phyloP scores from a whole-genome alignment of 768 basidiomycete genomes.

The Cystobasidium onofrii region DNA sequence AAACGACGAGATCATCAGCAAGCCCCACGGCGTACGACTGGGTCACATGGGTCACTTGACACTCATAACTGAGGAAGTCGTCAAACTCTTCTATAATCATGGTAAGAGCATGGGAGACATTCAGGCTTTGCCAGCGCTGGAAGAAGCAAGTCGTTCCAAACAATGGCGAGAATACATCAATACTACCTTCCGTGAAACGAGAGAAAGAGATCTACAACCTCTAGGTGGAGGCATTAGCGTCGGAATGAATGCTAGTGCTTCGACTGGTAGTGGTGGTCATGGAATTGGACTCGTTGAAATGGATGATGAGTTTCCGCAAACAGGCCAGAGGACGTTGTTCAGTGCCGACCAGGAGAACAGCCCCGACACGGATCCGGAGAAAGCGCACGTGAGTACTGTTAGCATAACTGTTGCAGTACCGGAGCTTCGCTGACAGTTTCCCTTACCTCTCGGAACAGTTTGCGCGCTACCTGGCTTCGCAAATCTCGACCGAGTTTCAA shows the following conservation, averaged over 20 bases:
- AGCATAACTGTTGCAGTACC: too few relatives aligned
- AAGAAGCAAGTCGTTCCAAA: background rate
- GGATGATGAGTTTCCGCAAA: conserved; percentile 42
- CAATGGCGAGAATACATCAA: conserved; percentile 81
- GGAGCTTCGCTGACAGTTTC: background rate
- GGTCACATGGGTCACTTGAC: conserved; percentile 97
- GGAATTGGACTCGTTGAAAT: conserved; percentile 35
- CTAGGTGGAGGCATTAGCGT: conserved; percentile 58
- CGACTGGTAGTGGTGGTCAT: conserved; percentile 18
- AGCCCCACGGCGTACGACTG: conserved; percentile 48
- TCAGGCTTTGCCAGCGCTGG: conserved; percentile 42
- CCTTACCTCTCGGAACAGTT: conserved; percentile 52
- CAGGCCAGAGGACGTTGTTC: conserved; percentile 29
- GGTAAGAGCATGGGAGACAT: conserved; percentile 68
- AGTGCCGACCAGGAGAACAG: conserved; percentile 35
- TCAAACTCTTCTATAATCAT: conserved; percentile 78
- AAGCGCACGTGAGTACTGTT: conserved; percentile 45
- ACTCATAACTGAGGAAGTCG: conserved; percentile 88
- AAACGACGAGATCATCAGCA: conserved; percentile 54
- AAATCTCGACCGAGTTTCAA: conserved; percentile 49
- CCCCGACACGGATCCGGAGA: conserved; percentile 35
- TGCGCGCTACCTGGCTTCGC: conserved; percentile 66
- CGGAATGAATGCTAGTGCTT: conserved; percentile 23
- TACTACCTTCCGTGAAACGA: conserved; percentile 75
- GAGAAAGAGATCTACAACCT: conserved; percentile 65